Percentiles rank a stretch among this genome's conserved stretches.
Evolutionary conservation across 495 filamentous ascomycete genomes (phyloP).

Genomic region (Schizothecium vesticola): DNA sequence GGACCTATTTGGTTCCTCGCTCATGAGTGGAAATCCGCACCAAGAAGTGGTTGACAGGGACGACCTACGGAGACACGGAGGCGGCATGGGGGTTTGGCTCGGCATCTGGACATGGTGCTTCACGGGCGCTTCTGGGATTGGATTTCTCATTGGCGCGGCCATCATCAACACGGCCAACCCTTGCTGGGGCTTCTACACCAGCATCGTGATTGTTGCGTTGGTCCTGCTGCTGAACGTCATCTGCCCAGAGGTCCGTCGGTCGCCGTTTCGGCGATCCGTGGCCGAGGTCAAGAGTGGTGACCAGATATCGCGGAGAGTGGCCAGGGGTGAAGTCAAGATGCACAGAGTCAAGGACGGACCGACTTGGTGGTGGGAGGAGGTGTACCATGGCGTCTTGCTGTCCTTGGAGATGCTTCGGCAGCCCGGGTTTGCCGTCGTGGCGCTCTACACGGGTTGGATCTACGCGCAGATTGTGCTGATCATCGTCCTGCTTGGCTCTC

Average conservation of each 20-base stretch:
- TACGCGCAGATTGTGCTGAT: constrained; percentile 66
- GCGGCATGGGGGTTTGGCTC: constrained; percentile 71
- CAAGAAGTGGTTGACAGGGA: constrained; percentile 58
- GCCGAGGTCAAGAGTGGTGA: constrained; percentile 54
- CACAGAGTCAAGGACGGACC: constrained; percentile 63
- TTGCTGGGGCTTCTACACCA: constrained; percentile 69
- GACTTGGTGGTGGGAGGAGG: constrained; percentile 68
- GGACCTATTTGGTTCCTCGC: constrained; percentile 67
- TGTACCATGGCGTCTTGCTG: constrained; percentile 63
- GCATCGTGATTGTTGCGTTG: constrained; percentile 54
- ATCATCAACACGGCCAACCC: constrained; percentile 57
- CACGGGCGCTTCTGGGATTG: constrained; percentile 60
- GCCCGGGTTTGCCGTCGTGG: constrained; percentile 64
- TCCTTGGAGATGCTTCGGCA: constrained; percentile 62
- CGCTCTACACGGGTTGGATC: constrained; percentile 68
- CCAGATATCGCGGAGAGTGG: constrained; percentile 52
- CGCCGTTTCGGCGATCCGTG: constrained; percentile 58
- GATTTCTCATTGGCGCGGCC: constrained; percentile 61
- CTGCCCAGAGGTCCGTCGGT: constrained; percentile 59
- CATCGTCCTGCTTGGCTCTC: constrained; percentile 63
- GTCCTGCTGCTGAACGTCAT: constrained; percentile 61
- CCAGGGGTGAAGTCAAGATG: constrained; percentile 69
- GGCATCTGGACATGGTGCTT: constrained; percentile 72
- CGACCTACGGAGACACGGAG: constrained; percentile 64
- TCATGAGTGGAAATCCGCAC: constrained; percentile 65